Conservation (phyloP, 352 stramenopile genomes). For the Phytopythium aichiense region DNA sequence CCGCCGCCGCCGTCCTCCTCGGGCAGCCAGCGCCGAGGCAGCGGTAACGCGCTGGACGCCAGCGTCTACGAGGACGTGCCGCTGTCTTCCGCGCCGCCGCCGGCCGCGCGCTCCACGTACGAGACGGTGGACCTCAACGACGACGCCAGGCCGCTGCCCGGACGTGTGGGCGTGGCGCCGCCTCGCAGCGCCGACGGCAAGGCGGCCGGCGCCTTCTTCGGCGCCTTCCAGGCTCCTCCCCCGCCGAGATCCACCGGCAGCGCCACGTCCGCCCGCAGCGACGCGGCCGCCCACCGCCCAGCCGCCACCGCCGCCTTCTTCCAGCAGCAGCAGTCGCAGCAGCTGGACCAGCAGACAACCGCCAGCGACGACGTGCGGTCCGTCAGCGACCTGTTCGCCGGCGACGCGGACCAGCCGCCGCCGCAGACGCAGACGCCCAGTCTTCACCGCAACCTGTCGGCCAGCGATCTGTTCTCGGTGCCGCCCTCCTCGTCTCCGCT, state of each 20-base stretch:
- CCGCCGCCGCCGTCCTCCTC: slow-evolving; percentile 7
- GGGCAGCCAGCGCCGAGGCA: slow-evolving; percentile 8
- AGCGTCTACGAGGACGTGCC: slow-evolving; percentile 24
- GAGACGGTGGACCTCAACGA: slow-evolving; percentile 44
- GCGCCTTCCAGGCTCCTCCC: slow-evolving; percentile 2
- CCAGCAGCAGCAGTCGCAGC: slow-evolving; percentile 3
- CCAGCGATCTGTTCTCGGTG: slow-evolving; percentile 2
- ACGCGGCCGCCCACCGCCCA: neutral
- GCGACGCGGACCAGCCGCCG: neutral
- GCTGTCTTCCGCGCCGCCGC: slow-evolving; percentile 18
- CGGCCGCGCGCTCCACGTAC: slow-evolving; percentile 30
- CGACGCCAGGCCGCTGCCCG: slow-evolving; percentile 11
- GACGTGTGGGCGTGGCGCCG: neutral
- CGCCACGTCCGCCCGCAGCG: neutral
- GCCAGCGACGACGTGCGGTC: slow-evolving; percentile 10
- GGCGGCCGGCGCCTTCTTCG: slow-evolving; percentile 4
- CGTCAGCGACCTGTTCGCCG: slow-evolving; percentile 12
- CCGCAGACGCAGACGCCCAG: slow-evolving; percentile 1
- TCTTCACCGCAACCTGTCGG: neutral
- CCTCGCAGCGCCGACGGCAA: slow-evolving; percentile 8
- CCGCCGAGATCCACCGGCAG: neutral
- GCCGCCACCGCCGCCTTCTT: slow-evolving; percentile 8
- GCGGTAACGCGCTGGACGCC: slow-evolving; percentile 2
- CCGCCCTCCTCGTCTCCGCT: neutral
- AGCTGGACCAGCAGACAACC: slow-evolving; percentile 5